A percentile compares a stretch with the other conserved stretches of the same genome.
phyloP scores from a whole-genome alignment of 495 filamentous ascomycete genomes.

The Neurospora sp. region DNA sequence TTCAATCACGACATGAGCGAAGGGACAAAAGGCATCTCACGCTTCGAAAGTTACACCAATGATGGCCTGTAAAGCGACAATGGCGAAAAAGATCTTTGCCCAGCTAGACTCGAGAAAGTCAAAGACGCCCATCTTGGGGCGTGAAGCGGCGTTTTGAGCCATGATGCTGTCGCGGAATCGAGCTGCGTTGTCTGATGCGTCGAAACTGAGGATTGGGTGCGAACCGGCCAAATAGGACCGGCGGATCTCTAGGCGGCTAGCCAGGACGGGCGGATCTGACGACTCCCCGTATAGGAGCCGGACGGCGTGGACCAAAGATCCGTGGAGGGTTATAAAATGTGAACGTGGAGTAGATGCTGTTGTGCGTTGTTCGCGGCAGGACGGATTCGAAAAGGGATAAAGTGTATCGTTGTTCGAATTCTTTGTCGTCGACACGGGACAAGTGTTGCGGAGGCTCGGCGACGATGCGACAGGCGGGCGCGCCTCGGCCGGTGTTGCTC shows the following conservation, averaged over 20 bases:
- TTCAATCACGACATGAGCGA: background rate
- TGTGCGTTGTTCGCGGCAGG: background rate
- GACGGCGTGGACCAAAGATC: background rate
- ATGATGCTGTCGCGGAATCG: conserved; percentile 18
- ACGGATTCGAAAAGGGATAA: conserved; percentile 10
- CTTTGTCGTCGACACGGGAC: background rate
- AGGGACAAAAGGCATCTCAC: conserved; percentile 41
- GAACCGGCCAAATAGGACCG: conserved; percentile 29
- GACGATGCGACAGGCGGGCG: background rate
- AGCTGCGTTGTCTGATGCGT: conserved; percentile 17
- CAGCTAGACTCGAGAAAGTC: conserved; percentile 71
- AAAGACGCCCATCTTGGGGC: conserved; percentile 32
- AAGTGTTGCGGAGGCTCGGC: background rate
- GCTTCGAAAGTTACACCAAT: conserved; percentile 75
- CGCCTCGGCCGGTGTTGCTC: background rate
- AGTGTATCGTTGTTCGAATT: background rate
- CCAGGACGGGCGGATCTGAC: conserved; percentile 24
- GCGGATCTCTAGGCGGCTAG: conserved; percentile 26
- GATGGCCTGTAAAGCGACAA: conserved; percentile 64
- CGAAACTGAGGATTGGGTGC: conserved; percentile 25
- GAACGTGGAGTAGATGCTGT: background rate
- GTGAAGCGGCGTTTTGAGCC: conserved; percentile 10
- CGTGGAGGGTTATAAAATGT: background rate
- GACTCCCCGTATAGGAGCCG: conserved; percentile 21
- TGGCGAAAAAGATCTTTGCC: conserved; percentile 76